A percentile compares a stretch with the other conserved stretches of the same genome.
phyloP scores from a whole-genome alignment of 2,329 filamentous ascomycete species.

The Trichoderma atrobrunneum region DNA sequence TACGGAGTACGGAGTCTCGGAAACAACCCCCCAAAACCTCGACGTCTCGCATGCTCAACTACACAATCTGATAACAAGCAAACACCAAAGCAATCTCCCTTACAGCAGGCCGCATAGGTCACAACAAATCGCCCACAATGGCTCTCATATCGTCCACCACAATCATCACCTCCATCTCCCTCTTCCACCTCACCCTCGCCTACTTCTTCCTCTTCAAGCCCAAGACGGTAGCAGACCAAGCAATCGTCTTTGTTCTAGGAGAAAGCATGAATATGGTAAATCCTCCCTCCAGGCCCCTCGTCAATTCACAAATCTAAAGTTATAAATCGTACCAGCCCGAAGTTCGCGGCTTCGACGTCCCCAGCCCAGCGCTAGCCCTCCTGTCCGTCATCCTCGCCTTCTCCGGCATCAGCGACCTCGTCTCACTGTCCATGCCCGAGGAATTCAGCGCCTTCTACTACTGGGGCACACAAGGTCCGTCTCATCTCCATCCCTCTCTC shows the following conservation, averaged over 20 bases:
- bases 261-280: conserved; percentile 79
- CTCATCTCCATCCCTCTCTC: conserved; percentile 31
- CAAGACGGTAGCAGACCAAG: conserved; percentile 69
- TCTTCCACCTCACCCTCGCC: conserved; percentile 81
- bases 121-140: conserved; percentile 52
- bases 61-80: background rate
- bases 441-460: conserved; percentile 61
- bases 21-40: background rate
- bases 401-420: conserved; percentile 60
- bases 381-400: conserved; percentile 65
- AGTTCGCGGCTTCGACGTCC: conserved; percentile 64
- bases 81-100: background rate
- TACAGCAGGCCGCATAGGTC: conserved; percentile 10
- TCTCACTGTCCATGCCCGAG: conserved; percentile 65
- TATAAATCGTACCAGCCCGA: conserved; percentile 49
- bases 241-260: conserved; percentile 75
- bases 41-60: background rate
- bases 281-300: background rate
- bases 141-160: conserved; percentile 75
- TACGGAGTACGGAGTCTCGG: background rate
- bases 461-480: conserved; percentile 63
- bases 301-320: background rate
- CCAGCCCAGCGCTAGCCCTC: conserved; percentile 70
- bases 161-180: conserved; percentile 75
- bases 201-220: conserved; percentile 81